Evolutionary conservation across 2,329 filamentous ascomycete genomes (phyloP).

Genomic region (Talaromyces sp.): DNA sequence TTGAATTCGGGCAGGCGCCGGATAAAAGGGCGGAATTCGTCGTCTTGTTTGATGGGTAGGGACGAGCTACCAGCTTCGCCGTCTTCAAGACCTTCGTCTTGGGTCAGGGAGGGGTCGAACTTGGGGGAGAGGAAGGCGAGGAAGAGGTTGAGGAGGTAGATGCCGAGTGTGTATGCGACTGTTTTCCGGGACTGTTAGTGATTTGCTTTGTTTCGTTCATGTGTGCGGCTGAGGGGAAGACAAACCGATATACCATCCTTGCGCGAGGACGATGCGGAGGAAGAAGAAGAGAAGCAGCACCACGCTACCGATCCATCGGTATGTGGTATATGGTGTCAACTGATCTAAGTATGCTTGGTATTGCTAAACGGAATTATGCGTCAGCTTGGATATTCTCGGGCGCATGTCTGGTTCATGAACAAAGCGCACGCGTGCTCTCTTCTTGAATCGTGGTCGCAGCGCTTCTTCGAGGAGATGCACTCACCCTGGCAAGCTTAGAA

Average conservation of each 20-base stretch:
- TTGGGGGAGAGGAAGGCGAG: conserved; percentile 97
- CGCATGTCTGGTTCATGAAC: not conserved
- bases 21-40: conserved; percentile 98
- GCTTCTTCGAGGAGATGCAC: conserved; percentile 16
- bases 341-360: conserved; percentile 94
- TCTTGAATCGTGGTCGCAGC: not conserved
- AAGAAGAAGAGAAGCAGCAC: conserved; percentile 76
- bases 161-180: conserved; percentile 97
- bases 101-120: conserved; percentile 94
- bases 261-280: conserved; percentile 80
- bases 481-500: conserved; percentile 43
- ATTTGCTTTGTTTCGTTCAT: not conserved
- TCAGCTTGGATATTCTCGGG: not conserved
- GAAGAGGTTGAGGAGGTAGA: conserved; percentile 98
- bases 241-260: conserved; percentile 98
- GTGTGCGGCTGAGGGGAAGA: not conserved
- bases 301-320: conserved; percentile 86
- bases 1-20: conserved; percentile 96
- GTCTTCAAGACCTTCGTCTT: conserved; percentile 95
- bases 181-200: conserved; percentile 9
- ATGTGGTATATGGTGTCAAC: conserved; percentile 81
- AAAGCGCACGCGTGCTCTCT: not conserved
- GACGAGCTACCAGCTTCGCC: conserved; percentile 64
- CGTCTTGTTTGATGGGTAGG: conserved; percentile 90
- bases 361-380: conserved; percentile 55